Evolutionary conservation across 202 grass and related monocot genomes (phyloP).

Genomic region (Carex arenaria): DNA sequence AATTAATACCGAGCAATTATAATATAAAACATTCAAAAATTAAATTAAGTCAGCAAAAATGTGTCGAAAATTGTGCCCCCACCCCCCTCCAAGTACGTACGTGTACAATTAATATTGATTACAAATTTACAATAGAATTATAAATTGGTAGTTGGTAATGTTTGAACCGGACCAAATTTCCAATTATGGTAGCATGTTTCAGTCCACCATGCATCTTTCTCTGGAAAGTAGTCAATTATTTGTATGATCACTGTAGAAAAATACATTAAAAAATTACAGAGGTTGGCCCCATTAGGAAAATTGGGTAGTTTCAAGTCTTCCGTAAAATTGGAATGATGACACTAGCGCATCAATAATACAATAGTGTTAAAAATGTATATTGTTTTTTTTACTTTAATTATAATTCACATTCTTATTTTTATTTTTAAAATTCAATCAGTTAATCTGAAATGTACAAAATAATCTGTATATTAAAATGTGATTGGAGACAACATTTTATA

Average conservation of each 20-base stretch:
- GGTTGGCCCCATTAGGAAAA: too few relatives aligned
- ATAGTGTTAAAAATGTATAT: too few relatives aligned
- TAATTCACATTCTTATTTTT: too few relatives aligned
- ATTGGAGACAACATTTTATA: too few relatives aligned
- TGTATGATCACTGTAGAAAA: neutral
- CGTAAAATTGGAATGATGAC: neutral
- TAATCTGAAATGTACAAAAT: too few relatives aligned
- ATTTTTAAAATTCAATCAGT: too few relatives aligned
- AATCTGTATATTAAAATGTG: too few relatives aligned
- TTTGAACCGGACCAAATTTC: neutral
- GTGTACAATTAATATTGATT: neutral
- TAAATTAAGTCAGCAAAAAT: too few relatives aligned
- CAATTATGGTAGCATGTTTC: conserved; percentile 6
- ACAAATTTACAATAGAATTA: neutral
- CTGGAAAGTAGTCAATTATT: neutral
- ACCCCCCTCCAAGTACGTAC: neutral
- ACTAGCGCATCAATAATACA: neutral
- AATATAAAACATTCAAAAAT: too few relatives aligned
- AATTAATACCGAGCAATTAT: too few relatives aligned
- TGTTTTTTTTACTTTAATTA: too few relatives aligned
- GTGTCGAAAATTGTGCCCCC: neutral
- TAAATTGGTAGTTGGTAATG: neutral
- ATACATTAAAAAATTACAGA: neutral
- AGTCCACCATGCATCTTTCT: neutral
- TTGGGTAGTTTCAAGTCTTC: neutral